A percentile compares a stretch with the other conserved stretches of the same genome.
phyloP scores from a whole-genome alignment of 2,329 filamentous ascomycete species.

The Diaporthe amygdali region DNA sequence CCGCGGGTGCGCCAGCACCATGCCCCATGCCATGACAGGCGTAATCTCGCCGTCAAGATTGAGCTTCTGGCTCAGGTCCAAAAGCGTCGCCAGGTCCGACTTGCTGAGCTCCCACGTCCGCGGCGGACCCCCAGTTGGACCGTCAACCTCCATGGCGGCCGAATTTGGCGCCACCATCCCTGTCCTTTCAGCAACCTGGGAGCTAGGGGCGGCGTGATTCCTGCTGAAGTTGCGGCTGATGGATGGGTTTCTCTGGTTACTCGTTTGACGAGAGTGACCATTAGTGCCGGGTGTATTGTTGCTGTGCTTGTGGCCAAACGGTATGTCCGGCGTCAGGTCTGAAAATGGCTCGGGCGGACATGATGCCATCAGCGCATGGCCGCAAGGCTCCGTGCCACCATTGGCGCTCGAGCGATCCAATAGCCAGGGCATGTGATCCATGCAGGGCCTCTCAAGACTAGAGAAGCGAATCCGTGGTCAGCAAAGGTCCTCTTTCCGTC shows the following conservation, averaged over 20 bases:
- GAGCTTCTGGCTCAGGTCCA: slow-evolving; percentile 83
- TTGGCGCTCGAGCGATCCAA: slow-evolving; percentile 63
- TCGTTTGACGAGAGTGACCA: slow-evolving; percentile 42
- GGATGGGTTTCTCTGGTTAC: slow-evolving; percentile 21
- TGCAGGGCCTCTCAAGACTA: slow-evolving; percentile 91
- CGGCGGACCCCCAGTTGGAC: slow-evolving; percentile 40
- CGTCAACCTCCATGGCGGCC: slow-evolving; percentile 1
- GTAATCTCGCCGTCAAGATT: slow-evolving; percentile 91
- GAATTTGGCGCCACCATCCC: not conserved
- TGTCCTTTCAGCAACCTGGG: not conserved
- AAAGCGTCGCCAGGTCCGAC: slow-evolving; percentile 77
- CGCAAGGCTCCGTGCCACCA: slow-evolving; percentile 71
- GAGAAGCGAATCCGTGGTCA: slow-evolving; percentile 36
- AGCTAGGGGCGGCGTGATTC: not conserved
- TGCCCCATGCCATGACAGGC: slow-evolving; percentile 93
- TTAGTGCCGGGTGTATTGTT: slow-evolving; percentile 39
- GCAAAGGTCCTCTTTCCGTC: slow-evolving; percentile 1
- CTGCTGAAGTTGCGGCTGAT: slow-evolving; percentile 22
- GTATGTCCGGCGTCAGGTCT: slow-evolving; percentile 54
- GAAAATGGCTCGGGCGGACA: slow-evolving; percentile 75
- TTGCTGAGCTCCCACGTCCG: slow-evolving; percentile 82
- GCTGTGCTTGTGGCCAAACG: slow-evolving; percentile 55
- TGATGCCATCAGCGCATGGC: slow-evolving; percentile 92
- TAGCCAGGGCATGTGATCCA: slow-evolving; percentile 85
- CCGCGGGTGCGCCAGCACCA: slow-evolving; percentile 74